Base-by-base conservation (phyloP, 441 rosid genomes). In the Erodium trifolium region DNA sequence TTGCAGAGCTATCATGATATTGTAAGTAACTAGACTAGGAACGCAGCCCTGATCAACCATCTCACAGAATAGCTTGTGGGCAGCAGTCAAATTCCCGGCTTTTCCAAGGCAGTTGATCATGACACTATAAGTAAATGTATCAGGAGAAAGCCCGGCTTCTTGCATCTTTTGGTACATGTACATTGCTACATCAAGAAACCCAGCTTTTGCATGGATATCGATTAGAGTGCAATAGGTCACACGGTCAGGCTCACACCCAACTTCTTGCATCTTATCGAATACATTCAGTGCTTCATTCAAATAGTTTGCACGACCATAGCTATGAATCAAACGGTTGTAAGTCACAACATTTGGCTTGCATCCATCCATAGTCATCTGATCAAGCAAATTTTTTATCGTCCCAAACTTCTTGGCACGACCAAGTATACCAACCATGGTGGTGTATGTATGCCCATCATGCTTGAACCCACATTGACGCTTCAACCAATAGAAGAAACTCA, bases 61-160 rank as follows among this genome's bases (percentile, higher is more conserved):
- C 86, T 90, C 93, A 63, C 75, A 79, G 66, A 90, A 92, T 71
- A 90, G 84, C 85, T 69, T 81, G 78, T 88, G 82, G 57, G 98
- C 93, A 78, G 88, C 87, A 8, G 83, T 80, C 73, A 92, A 79
- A 75, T 87, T 88, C 17, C 97, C 96, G 57, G 96, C 93, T 83
- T 92, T 92, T 60, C 98, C 97, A 19, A 92, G 98, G 83, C 96
- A 92, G 79, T 90, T 92, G 73, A 92, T 92, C 68, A 92, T 92
- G 72, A 88, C 91, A 74, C 97, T 90, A 70, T 86, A 92, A 60
- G 97, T 88, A 71, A 92, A 92, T 63, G 96, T 88, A 67, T 92
- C 96, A 5, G 96, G 95, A 80, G 96, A 85, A 78, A 87, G 92
- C 41, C 96, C 96, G 64, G 81, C 92, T 53, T 79, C 79, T 63